These are phyloP conservation scores for Colletotrichum eleusines DNA, from an alignment of 2,329 filamentous ascomycete genomes.

Conservation along the genomic window DNA sequence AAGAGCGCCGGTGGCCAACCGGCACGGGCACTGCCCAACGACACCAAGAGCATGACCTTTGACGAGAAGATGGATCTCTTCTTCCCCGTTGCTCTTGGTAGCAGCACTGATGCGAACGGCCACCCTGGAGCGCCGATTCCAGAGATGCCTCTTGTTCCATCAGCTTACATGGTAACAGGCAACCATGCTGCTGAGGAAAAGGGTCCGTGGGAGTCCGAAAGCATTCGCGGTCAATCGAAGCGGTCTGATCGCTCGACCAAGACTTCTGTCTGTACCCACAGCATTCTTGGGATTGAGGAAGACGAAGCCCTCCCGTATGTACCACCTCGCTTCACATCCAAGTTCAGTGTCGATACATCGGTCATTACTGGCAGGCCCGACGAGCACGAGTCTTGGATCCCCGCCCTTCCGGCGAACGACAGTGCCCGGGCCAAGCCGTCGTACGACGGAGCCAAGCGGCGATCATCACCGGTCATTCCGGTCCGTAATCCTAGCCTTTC, in stretches of 20 bases:
- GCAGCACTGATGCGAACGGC: conserved; percentile 9
- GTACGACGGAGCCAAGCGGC: conserved; percentile 54
- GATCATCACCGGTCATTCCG: conserved; percentile 65
- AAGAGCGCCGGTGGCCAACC: conserved; percentile 53
- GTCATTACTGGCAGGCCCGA: conserved; percentile 46
- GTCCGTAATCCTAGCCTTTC: conserved; percentile 51
- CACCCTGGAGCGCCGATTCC: conserved; percentile 53
- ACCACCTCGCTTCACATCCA: conserved; percentile 44
- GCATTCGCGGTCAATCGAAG: conserved; percentile 43
- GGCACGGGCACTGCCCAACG: conserved; percentile 60
- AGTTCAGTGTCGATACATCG: conserved; percentile 50
- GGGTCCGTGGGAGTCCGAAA: conserved; percentile 32
- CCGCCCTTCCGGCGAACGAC: conserved; percentile 46
- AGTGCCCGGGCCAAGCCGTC: conserved; percentile 29
- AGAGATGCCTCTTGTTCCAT: conserved; percentile 56
- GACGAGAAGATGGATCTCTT: conserved; percentile 68
- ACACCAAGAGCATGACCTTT: conserved; percentile 69
- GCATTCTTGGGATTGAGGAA: conserved; percentile 55
- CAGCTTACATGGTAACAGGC: conserved; percentile 47
- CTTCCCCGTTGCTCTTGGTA: conserved; percentile 54
- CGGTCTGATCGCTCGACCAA: conserved; percentile 54
- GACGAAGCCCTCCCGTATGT: conserved; percentile 43
- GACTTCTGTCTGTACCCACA: conserved; percentile 55
- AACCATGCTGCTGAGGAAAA: conserved; percentile 43
- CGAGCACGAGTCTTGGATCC: conserved; percentile 55